Conservation (phyloP, 1,139 yeast genomes). For the Yamadazyma sp. region DNA sequence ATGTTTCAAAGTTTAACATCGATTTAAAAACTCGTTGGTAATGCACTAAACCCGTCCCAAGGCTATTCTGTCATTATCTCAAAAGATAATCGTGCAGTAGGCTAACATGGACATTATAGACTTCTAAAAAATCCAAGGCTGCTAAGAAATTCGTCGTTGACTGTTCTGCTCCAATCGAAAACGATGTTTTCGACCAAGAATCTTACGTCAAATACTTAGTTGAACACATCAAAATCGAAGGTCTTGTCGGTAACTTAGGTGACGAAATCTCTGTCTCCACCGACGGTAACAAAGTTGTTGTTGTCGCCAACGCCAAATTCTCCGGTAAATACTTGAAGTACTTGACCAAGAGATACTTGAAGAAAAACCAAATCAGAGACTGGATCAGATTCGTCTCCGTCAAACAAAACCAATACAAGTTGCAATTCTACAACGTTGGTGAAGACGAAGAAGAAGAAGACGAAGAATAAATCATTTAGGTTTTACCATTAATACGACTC, state of each 20-base stretch:
- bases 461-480: constrained; percentile 28
- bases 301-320: constrained; percentile 91
- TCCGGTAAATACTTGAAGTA: constrained; percentile 99
- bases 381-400: constrained; percentile 99
- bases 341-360: constrained; percentile 99
- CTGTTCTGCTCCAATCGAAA: constrained; percentile 96
- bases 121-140: constrained; percentile 75
- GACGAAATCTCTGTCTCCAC: constrained; percentile 86
- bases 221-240: constrained; percentile 99
- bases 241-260: constrained; percentile 95
- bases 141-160: constrained; percentile 94
- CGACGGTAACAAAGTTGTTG: constrained; percentile 84
- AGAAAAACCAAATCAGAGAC: constrained; percentile 99
- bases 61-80: constrained; percentile 57
- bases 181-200: constrained; percentile 97
- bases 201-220: constrained; percentile 96
- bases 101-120: constrained; percentile 57
- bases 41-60: constrained; percentile 35
- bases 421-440: constrained; percentile 99
- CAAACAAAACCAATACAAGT: constrained; percentile 94
- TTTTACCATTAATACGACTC: neutral
- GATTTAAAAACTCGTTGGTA: constrained; percentile 6
- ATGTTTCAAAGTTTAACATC: neutral
- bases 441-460: constrained; percentile 94
- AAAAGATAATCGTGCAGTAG: constrained; percentile 47